These are phyloP conservation scores for Phytophthora vignae DNA, from an alignment of 352 stramenopile species.

Conservation along the genomic window DNA sequence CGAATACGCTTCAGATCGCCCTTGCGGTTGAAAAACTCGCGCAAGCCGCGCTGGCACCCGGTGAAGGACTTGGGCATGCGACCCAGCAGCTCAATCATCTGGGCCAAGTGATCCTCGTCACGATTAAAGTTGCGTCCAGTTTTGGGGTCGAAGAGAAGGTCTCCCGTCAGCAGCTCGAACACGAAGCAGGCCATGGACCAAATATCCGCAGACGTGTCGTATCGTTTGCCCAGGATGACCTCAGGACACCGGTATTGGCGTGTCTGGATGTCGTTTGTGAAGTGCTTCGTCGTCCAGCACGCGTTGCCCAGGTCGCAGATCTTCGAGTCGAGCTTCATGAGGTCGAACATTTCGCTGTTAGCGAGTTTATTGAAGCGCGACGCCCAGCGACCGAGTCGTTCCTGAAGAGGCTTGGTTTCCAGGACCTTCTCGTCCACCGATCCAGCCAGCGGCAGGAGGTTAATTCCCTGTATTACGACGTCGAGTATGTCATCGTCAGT, in stretches of 20 bases:
- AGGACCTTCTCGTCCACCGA: constrained; percentile 14
- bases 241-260: constrained; percentile 99
- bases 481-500: constrained; percentile 16
- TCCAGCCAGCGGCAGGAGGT: constrained; percentile 34
- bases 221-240: constrained; percentile 96
- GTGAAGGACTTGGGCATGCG: constrained; percentile 96
- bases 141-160: constrained; percentile 99
- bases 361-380: constrained; percentile 45
- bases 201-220: constrained; percentile 99
- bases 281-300: constrained; percentile 99
- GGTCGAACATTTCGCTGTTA: constrained; percentile 56
- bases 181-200: constrained; percentile 99
- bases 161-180: constrained; percentile 99
- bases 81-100: constrained; percentile 99
- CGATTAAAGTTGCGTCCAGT: constrained; percentile 84
- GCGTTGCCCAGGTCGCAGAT: constrained; percentile 99
- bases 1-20: constrained; percentile 98
- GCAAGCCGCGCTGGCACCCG: constrained; percentile 73
- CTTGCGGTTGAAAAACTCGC: constrained; percentile 98
- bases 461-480: constrained; percentile 59
- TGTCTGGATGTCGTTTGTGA: constrained; percentile 99
- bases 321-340: constrained; percentile 77
- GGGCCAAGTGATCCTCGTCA: constrained; percentile 97
- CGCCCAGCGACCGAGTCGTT: constrained; percentile 55
- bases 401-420: constrained; percentile 36